These are phyloP conservation scores for Clonostachys chloroleuca DNA, from an alignment of 2,329 filamentous ascomycete genomes.

Conservation along the genomic window DNA sequence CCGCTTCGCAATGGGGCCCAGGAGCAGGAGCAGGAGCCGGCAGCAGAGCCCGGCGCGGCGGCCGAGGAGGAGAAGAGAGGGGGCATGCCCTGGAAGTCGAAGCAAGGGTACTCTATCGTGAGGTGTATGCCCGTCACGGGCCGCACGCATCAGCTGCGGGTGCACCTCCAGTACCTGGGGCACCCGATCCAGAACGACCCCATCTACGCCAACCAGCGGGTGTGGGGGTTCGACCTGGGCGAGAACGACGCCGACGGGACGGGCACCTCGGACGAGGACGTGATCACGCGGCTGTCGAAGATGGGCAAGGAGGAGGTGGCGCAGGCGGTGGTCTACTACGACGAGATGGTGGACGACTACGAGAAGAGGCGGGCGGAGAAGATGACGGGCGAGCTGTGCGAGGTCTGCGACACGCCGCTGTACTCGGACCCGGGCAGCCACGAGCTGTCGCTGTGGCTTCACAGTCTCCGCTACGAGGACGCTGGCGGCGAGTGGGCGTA, in stretches of 20 bases:
- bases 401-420: conserved; percentile 78
- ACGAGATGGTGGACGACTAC: conserved; percentile 88
- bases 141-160: conserved; percentile 89
- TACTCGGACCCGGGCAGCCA: conserved; percentile 91
- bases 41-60: conserved; percentile 5
- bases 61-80: conserved; percentile 5
- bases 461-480: conserved; percentile 87
- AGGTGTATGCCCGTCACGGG: conserved; percentile 91
- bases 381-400: conserved; percentile 81
- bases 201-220: conserved; percentile 91
- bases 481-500: conserved; percentile 82
- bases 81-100: conserved; percentile 39
- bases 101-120: conserved; percentile 87
- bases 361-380: conserved; percentile 89
- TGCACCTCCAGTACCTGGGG: conserved; percentile 90
- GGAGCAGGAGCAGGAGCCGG: neutral
- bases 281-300: conserved; percentile 76
- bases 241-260: conserved; percentile 59
- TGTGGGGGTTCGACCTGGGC: conserved; percentile 82
- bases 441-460: conserved; percentile 89
- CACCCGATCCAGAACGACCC: conserved; percentile 97
- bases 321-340: conserved; percentile 87
- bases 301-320: conserved; percentile 96
- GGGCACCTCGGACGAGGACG: conserved; percentile 77
- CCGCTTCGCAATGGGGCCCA: neutral